Evolutionary conservation across 2,329 filamentous ascomycete genomes (phyloP), one percentile per base, ranked within the genome.

Genomic region (Trichophyton rubrum): DNA sequence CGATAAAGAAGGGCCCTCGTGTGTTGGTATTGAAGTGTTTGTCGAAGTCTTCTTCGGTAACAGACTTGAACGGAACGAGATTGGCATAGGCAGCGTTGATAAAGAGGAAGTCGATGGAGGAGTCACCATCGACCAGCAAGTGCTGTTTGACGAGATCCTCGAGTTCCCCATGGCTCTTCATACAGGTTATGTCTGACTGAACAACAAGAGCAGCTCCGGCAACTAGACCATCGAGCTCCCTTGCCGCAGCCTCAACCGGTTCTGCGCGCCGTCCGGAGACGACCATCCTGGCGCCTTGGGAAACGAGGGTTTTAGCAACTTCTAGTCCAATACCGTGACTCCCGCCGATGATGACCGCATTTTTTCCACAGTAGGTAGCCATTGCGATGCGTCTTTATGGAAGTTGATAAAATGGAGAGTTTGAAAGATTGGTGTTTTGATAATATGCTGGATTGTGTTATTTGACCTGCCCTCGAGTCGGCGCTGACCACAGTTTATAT

Each of bases 321-420:
- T 72, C 72, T 1, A 71, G 71, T 15, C 75, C 74, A 55, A 78
- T 77, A 33, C 74, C 75, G 3, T 70, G 67, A 2, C 75, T 75
- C 22, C 70, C 71, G 7, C 75, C 75, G 2, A 75, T 77, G 45
- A 78, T 67, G 38, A 77, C 67, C 17, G 72, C 70, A 3, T 73
- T 76, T 64, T 73, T 74, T 22, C 65, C 62, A 7, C 63, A 11
- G 22, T 59, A 62, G 20, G 13, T 27, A 7, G 35, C 43, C 60
- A 62, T 62, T 33, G 35, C 15, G 22, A 15, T 55, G 15, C 17
- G 6, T 1, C 35, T 38, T n/a, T 24, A 27, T 1, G 49, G 33
- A 43, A 58, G 24, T 38, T 30, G 9, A 5, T 13, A 38, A 20
- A 40, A 3, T 13, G n/a, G n/a, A 17, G 8, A 5, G 2, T 9